Base-by-base conservation (phyloP, 805 yeast genomes). In the Pichia ethanolica region DNA sequence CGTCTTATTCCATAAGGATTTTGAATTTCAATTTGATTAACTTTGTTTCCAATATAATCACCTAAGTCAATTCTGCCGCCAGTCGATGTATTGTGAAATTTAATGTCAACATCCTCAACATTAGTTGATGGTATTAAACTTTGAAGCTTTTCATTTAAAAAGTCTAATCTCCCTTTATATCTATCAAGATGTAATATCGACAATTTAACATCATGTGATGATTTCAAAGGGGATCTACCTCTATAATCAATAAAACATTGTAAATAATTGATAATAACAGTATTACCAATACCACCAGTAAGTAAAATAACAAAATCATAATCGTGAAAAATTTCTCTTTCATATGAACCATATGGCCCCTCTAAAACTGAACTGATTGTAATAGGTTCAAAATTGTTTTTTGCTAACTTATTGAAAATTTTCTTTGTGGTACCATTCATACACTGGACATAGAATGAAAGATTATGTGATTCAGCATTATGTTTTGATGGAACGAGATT, bases 341-440 rank as follows among this genome's bases (percentile, higher is more conserved):
- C 50, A 44, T 35, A 50, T 7, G 41, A 14, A 7, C 53, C 53
- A 43, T 50, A 50, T 26, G 53, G 53, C 4, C 53, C 53, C 35
- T 50, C 53, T 26, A 50, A 33, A 3, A 46, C 12, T 8, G 50
- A 40, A 5, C 10, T 11, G 4, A 50, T 47, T 12, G 30, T 25
- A 30, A 39, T 26, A 27, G 45, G 38, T 8, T 41, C 38, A 25
- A 42, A 47, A 10, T 44, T 39, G 9, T 42, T 42, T 25, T 25
- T 13, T 20, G 20, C 38, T 27, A 47, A 14, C 44, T 36, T 39
- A 9, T 32, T 39, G 14, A 11, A 50, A 5, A 50, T 20, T 12
- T 35, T 35, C 5, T 34, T 33, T n/a, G 53, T 50, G 5, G 37
- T 47, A 40, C 53, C 53, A 6, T 42, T 35, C 33, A 35, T 7